Evolutionary conservation across 202 grass and related monocot species (phyloP), one percentile per base, ranked within the genome.

Genomic region (Zoysia matrella): DNA sequence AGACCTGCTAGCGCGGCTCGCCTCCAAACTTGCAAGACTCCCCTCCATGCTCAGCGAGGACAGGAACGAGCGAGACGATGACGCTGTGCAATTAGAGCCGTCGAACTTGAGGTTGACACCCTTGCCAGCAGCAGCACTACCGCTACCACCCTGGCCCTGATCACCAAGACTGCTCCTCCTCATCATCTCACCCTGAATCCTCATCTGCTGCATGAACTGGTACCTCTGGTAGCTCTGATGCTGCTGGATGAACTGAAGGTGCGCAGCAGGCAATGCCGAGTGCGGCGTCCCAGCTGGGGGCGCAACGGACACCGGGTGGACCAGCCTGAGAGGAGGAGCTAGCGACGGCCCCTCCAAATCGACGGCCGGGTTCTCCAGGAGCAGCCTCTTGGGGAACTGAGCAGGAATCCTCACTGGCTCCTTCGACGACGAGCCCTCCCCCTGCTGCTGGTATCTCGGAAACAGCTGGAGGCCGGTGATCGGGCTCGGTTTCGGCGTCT

Each of bases 161-260:
- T 90, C 84, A 66, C 71, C 84, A 62, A 72, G 83, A 41, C 43
- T 79, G 60, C 85, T 80, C 72, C 83, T 94, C 78, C 74, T 91
- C n/a, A 88, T 72, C 89, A 92, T 94, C 22, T 92, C 91, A 10
- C 16, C 92, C 77, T 96, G 97, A 57, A 96, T 45, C 86, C 92
- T 96, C 78, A 92, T 85, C 83, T 94, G 93, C 7, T 99, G 97
- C 83, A 95, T 65, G 56, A 99, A 60, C 22, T 30, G 22, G 22
- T 30, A 30, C 84, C 89, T 88, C 80, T 99, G 93, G 69, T 88
- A 91, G 83, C 85, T 93, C 77, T 98, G 92, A 36, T 95, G 88
- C 80, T 95, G 92, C 73, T 95, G 95, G 77, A 96, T 67, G 86
- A 92, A 94, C 60, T 95, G 93, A 53, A 89, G 89, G 46, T 95